Percentiles rank a stretch among this genome's conserved stretches.
Conservation (phyloP, 441 rosid species). For the Erysimum cheiri region DNA sequence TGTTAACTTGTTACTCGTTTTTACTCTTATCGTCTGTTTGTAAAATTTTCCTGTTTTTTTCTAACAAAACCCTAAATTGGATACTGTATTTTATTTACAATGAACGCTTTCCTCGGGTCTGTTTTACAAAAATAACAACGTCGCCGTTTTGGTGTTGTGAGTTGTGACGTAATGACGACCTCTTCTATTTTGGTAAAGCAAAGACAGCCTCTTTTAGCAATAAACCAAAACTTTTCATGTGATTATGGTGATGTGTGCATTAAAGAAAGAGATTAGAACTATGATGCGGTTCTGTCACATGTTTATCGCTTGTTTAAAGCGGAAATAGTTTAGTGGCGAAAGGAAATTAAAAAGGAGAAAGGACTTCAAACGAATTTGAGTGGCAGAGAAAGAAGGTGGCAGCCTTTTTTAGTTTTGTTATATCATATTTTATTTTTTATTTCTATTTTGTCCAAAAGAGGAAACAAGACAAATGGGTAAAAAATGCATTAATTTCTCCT, state of each 20-base stretch:
- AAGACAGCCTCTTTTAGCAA: not conserved
- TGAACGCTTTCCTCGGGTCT: not conserved
- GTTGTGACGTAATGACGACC: no score
- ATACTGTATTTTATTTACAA: not conserved
- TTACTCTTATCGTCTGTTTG: not conserved
- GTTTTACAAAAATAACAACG: not conserved
- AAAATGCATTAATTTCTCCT: conserved; percentile 33
- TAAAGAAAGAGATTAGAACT: not conserved
- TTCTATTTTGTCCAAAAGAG: conserved; percentile 39
- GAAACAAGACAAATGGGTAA: conserved; percentile 31
- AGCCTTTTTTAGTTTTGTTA: conserved; percentile 32
- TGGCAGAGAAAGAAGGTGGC: conserved; percentile 46
- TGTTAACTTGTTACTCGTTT: not conserved
- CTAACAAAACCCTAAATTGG: conserved; percentile 2
- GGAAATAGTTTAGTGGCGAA: conserved; percentile 20
- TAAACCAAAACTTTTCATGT: conserved; percentile 5
- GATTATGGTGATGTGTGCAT: conserved; percentile 15
- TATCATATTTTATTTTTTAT: not conserved
- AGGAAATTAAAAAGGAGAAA: conserved; percentile 17
- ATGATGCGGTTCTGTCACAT: conserved; percentile 37
- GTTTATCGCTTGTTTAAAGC: conserved; percentile 37
- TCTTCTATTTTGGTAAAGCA: not conserved
- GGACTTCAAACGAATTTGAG: conserved; percentile 34
- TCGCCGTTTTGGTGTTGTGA: not conserved
- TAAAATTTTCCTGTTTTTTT: not conserved